Evolutionary conservation across 2,329 filamentous ascomycete genomes (phyloP), one percentile per base, ranked within the genome.

Genomic region (Pestalotiopsis sp.): DNA sequence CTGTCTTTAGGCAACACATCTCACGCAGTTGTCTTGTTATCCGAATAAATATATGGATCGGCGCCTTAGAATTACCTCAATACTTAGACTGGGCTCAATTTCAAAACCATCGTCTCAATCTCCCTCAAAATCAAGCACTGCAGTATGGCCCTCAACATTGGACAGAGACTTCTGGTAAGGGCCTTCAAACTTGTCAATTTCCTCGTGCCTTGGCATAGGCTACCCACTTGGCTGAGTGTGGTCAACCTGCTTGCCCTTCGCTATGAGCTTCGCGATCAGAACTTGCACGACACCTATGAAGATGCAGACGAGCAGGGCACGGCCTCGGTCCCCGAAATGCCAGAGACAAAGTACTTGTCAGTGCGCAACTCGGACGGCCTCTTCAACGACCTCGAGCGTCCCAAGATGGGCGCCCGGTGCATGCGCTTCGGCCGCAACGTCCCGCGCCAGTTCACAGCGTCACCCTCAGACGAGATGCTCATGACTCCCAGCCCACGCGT

Each of bases 391-490:
- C 74, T 82, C 14, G 75, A 79, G 4, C 71, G 76, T 69, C 82
- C 81, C 0, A 76, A 75, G 58, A 85, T 85, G 83, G 83, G 83
- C 1, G 84, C 82, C 62, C 70, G 76, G 0, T 81, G 80, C 0
- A 83, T 83, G 79, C 77, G 83, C 0, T 82, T 85, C 61, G 83
- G 83, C 0, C 77, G 82, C 14, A 85, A 84, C 67, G 79, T 85
- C 11, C 76, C 81, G 1, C 68, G 83, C 7, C 70, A 80, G 25
- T 73, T 76, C 61, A 79, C 77, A 2, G 60, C 69, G 13, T 80
- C 79, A 69, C 83, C 82, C 1, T 81, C 75, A 4, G 75, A 81
- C 2, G 77, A 83, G 25, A 80, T 84, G 64, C 73, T 84, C 4
- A 76, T 78, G 79, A 81, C 75, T 1, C 82, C 83, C 1, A 84